phyloP scores from a whole-genome alignment of 768 basidiomycete genomes.

The Mycena sanguinolenta region DNA sequence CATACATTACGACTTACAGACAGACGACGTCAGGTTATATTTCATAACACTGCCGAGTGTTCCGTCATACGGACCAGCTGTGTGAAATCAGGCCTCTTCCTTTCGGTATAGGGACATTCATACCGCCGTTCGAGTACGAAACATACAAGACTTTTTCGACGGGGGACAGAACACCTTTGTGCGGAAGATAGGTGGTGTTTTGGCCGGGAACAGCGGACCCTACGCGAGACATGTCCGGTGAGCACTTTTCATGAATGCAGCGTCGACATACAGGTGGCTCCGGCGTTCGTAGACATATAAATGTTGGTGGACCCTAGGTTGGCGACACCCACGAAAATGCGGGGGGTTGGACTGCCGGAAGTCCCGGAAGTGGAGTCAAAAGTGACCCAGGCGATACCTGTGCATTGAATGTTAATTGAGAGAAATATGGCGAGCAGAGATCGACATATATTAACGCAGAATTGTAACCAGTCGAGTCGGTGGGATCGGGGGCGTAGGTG shows the following conservation, averaged over 20 bases:
- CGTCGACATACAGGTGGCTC: conserved; percentile 62
- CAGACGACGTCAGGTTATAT: conserved; percentile 66
- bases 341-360: conserved; percentile 65
- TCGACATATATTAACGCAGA: conserved; percentile 53
- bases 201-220: conserved; percentile 72
- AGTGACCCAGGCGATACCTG: conserved; percentile 72
- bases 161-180: conserved; percentile 76
- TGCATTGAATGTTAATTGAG: not conserved
- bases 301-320: conserved; percentile 67
- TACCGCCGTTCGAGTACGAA: conserved; percentile 67
- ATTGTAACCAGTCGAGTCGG: conserved; percentile 63
- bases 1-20: conserved; percentile 48
- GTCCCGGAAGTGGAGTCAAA: conserved; percentile 72
- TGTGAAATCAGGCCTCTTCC: conserved; percentile 1
- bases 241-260: not conserved
- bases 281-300: conserved; percentile 69
- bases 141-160: conserved; percentile 70
- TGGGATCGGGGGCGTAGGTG: conserved; percentile 65
- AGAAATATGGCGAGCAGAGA: not conserved
- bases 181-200: conserved; percentile 69
- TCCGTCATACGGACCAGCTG: conserved; percentile 75
- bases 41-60: conserved; percentile 62
- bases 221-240: conserved; percentile 35
- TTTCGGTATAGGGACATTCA: not conserved
- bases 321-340: conserved; percentile 79